These are phyloP conservation scores for Pseudogymnoascus sp. DNA, from an alignment of 2,329 filamentous ascomycete species.

Conservation along the genomic window DNA sequence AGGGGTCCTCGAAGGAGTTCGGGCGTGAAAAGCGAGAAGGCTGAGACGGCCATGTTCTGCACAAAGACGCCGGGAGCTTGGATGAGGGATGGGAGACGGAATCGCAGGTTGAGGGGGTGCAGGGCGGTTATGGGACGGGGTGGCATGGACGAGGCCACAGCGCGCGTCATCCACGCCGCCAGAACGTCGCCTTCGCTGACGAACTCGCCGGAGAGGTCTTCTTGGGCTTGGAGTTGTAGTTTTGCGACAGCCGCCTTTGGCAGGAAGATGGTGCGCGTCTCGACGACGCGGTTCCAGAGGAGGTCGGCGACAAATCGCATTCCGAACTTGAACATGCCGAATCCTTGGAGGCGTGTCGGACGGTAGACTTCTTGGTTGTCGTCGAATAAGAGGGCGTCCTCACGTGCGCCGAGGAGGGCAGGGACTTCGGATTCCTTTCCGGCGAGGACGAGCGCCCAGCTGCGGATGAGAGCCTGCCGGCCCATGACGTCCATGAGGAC, in stretches of 20 bases:
- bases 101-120: slow-evolving; percentile 34
- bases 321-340: slow-evolving; percentile 28
- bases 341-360: slow-evolving; percentile 23
- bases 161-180: slow-evolving; percentile 33
- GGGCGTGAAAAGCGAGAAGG: slow-evolving; percentile 19
- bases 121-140: slow-evolving; percentile 30
- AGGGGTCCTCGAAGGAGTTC: slow-evolving; percentile 26
- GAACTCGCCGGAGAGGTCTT: slow-evolving; percentile 28
- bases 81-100: slow-evolving; percentile 25
- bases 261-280: slow-evolving; percentile 34
- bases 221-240: slow-evolving; percentile 28
- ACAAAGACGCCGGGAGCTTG: slow-evolving; percentile 23
- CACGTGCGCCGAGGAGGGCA: slow-evolving; percentile 28
- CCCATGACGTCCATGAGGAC: slow-evolving; percentile 41
- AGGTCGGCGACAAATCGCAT: slow-evolving; percentile 30
- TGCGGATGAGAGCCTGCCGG: slow-evolving; percentile 33
- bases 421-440: slow-evolving; percentile 36
- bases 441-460: slow-evolving; percentile 40
- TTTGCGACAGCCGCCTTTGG: slow-evolving; percentile 27
- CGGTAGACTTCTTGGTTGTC: slow-evolving; percentile 24
- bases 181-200: slow-evolving; percentile 41
- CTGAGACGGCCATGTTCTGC: slow-evolving; percentile 24
- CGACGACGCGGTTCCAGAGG: slow-evolving; percentile 25
- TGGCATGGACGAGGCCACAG: slow-evolving; percentile 20
- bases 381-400: slow-evolving; percentile 31